These are phyloP conservation scores for Candida glucosophila DNA, from an alignment of 1,139 yeast species.

Conservation along the genomic window DNA sequence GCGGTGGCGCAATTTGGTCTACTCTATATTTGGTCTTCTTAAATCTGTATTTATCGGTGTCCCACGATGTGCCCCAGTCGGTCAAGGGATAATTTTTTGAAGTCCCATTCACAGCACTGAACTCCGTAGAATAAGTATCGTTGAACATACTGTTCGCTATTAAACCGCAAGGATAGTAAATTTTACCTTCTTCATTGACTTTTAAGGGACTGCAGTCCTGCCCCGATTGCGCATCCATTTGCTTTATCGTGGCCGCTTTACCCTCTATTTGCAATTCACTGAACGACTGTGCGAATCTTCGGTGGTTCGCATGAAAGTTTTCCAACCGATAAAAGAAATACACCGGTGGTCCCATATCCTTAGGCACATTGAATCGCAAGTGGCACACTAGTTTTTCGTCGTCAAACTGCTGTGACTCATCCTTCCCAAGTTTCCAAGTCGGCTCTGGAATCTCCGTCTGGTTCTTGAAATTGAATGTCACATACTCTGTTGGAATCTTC, in stretches of 20 bases:
- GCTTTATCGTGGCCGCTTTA: conserved; percentile 43
- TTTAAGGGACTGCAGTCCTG: conserved; percentile 86
- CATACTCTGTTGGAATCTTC: conserved; percentile 55
- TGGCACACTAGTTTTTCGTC: conserved; percentile 62
- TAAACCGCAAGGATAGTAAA: conserved; percentile 68
- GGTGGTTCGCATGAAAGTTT: conserved; percentile 85
- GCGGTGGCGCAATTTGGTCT: conserved; percentile 84
- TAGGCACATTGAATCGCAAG: conserved; percentile 72
- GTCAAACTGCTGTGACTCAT: conserved; percentile 40
- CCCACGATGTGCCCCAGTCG: conserved; percentile 58
- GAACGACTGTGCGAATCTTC: conserved; percentile 85
- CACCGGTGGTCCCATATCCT: conserved; percentile 65
- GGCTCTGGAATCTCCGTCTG: conserved; percentile 7
- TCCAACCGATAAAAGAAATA: conserved; percentile 74
- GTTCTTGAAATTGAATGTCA: conserved; percentile 43
- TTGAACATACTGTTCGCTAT: conserved; percentile 72
- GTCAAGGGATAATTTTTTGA: conserved; percentile 39
- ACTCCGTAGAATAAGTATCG: conserved; percentile 48
- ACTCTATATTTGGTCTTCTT: conserved; percentile 56
- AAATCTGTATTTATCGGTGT: conserved; percentile 48
- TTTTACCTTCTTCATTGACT: conserved; percentile 42
- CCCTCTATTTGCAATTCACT: conserved; percentile 90
- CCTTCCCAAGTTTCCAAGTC: conserved; percentile 54
- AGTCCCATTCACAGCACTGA: conserved; percentile 30
- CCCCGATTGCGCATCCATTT: conserved; percentile 61